These are phyloP conservation scores for Lactarius hengduanensis DNA, from an alignment of 768 basidiomycete genomes.

Conservation along the genomic window DNA sequence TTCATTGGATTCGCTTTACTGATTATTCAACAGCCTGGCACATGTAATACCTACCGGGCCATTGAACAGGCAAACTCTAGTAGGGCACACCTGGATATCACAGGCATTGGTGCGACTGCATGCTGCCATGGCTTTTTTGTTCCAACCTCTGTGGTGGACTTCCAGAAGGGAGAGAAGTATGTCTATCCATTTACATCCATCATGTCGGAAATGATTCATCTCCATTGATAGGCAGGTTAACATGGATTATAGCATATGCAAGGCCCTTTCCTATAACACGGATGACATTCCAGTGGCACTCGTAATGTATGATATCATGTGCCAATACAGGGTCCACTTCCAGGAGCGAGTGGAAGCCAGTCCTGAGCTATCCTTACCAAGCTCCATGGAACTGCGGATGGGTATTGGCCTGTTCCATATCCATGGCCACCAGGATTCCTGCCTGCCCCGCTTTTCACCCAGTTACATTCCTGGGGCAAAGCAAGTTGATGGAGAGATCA, in stretches of 20 bases:
- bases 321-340: not conserved
- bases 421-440: conserved; percentile 12
- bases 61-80: not conserved
- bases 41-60: not conserved
- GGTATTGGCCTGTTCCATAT: conserved; percentile 35
- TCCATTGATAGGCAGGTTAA: not conserved
- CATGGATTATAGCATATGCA: not conserved
- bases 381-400: not conserved
- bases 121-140: not conserved
- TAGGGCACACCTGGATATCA: too few species aligned
- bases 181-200: not conserved
- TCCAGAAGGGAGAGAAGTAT: not conserved
- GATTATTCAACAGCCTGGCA: not conserved
- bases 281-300: not conserved
- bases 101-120: too few species aligned
- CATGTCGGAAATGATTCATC: too few species aligned
- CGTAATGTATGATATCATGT: not conserved
- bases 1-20: not conserved
- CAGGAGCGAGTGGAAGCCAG: not conserved
- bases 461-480: conserved; percentile 35
- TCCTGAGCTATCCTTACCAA: not conserved
- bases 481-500: conserved; percentile 36
- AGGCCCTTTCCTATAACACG: not conserved
- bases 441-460: conserved; percentile 28
- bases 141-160: not conserved